Base-by-base conservation (phyloP, 2,329 filamentous ascomycete genomes). In the Alternaria angustiovoidea region DNA sequence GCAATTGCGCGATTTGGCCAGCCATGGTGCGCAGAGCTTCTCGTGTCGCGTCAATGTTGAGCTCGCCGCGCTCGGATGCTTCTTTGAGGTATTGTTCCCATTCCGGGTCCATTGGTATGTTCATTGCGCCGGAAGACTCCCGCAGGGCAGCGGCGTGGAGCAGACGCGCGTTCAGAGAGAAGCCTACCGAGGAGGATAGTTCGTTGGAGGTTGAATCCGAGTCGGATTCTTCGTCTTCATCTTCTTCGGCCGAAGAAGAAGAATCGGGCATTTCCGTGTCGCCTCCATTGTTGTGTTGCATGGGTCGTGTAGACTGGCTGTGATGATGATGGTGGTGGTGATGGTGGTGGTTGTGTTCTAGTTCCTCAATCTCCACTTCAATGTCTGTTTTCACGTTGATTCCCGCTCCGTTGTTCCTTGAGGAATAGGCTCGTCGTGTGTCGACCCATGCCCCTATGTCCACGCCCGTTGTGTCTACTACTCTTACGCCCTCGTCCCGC, bases 81-180 rank as follows among this genome's bases (percentile, higher is more conserved):
- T 89, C 88, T 77, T 91, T 91, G 61, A 91, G 80, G 86, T 89
- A 92, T 75, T 90, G 88, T 75, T 92, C 89, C 88, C 88, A 91
- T 68, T 89, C 88, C 63, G 90, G 88, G 71, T 91, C 89, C 66
- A 91, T 83, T 26, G 87, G 83, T 47, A 85, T 83, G 16, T 84
- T 83, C 63, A 88, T 86, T 16, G 52, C 53, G 43, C 88, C 88
- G 4, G 57, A 49, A 8, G 57, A 57, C 34, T 89, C 87, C 56
- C 87, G 85, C 47, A 86, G 83, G 16, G 88, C 88, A 7, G 87
- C 88, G 48, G 87, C 86, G 61, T 87, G 86, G 51, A 87, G 83
- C 24, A 91, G 84, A n/a, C 86, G 85, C 73, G 89, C 84, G 69
- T 91, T 91, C 54, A 79, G 75, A 24, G 67, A 83, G 51, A 87